Conservation (phyloP, 2,329 filamentous ascomycete genomes). For the Graphilbum fragrans region DNA sequence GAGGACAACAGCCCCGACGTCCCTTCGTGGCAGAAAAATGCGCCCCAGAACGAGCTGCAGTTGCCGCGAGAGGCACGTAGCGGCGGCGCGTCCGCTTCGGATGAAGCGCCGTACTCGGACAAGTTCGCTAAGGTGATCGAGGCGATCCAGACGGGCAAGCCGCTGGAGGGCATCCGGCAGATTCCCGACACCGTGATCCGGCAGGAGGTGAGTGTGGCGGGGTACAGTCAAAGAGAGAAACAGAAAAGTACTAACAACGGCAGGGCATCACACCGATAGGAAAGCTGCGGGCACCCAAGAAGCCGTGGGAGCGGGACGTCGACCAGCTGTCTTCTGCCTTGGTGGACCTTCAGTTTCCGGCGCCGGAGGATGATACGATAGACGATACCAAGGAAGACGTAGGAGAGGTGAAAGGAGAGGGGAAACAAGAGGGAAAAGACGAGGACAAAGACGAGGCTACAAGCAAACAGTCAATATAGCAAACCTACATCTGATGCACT, state of each 20-base stretch:
- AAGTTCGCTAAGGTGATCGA: slow-evolving; percentile 79
- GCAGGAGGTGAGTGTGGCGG: slow-evolving; percentile 55
- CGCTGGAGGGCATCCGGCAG: slow-evolving; percentile 76
- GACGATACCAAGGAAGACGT: no score
- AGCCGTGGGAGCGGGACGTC: slow-evolving; percentile 60
- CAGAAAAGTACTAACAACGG: background rate
- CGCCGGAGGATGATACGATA: slow-evolving; percentile 7
- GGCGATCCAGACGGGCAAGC: slow-evolving; percentile 69
- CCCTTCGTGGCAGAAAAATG: slow-evolving; percentile 33
- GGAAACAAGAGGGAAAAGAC: no score
- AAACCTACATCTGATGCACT: background rate
- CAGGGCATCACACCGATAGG: slow-evolving; percentile 37
- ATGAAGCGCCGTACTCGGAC: slow-evolving; percentile 58
- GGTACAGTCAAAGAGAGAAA: background rate
- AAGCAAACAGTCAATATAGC: no score
- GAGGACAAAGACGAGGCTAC: no score
- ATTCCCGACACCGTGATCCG: slow-evolving; percentile 71
- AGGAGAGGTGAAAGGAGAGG: no score
- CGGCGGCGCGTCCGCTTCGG: slow-evolving; percentile 7
- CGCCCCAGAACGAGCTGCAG: slow-evolving; percentile 33
- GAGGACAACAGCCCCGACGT: background rate
- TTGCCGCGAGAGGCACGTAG: slow-evolving; percentile 21
- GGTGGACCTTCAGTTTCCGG: slow-evolving; percentile 22
- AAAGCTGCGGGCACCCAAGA: slow-evolving; percentile 33
- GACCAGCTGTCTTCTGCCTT: background rate